Evolutionary conservation across 1,284 basidiomycete genomes (phyloP).

Genomic region (Malassezia psittaci): DNA sequence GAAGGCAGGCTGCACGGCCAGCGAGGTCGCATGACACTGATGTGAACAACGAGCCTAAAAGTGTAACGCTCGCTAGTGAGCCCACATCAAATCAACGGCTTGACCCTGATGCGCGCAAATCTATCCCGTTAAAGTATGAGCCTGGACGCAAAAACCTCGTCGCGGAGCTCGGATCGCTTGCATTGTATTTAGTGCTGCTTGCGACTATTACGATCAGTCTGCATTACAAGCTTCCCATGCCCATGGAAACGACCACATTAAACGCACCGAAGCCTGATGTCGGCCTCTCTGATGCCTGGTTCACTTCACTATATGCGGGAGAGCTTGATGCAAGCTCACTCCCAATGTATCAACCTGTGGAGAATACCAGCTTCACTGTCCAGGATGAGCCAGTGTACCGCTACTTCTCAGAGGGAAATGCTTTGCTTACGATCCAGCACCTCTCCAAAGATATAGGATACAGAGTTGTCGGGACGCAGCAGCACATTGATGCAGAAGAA

Average conservation of each 20-base stretch:
- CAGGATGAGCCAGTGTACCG: slow-evolving; percentile 15
- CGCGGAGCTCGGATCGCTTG: slow-evolving; percentile 18
- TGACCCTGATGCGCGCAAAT: not conserved
- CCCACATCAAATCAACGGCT: not conserved
- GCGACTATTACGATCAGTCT: slow-evolving; percentile 24
- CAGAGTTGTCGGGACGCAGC: slow-evolving; percentile 78
- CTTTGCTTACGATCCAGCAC: slow-evolving; percentile 36
- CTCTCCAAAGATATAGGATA: slow-evolving; percentile 69
- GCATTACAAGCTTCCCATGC: slow-evolving; percentile 41
- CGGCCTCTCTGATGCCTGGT: slow-evolving; percentile 6
- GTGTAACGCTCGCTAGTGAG: too few species aligned
- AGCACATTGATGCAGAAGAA: slow-evolving; percentile 72
- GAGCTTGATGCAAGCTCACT: not conserved
- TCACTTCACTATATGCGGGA: not conserved
- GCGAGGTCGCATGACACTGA: not conserved
- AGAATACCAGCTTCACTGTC: not conserved
- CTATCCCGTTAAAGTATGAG: slow-evolving; percentile 6
- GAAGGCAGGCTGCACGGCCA: not conserved
- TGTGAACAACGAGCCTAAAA: too few species aligned
- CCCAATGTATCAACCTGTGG: slow-evolving; percentile 4
- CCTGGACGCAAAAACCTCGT: not conserved
- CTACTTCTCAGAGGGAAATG: slow-evolving; percentile 37
- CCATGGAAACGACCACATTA: slow-evolving; percentile 19
- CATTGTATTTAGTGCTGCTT: slow-evolving; percentile 20
- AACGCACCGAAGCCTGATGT: slow-evolving; percentile 8